These are phyloP conservation scores for Didymella arachidicola DNA, from an alignment of 2,329 filamentous ascomycete species.

Conservation along the genomic window DNA sequence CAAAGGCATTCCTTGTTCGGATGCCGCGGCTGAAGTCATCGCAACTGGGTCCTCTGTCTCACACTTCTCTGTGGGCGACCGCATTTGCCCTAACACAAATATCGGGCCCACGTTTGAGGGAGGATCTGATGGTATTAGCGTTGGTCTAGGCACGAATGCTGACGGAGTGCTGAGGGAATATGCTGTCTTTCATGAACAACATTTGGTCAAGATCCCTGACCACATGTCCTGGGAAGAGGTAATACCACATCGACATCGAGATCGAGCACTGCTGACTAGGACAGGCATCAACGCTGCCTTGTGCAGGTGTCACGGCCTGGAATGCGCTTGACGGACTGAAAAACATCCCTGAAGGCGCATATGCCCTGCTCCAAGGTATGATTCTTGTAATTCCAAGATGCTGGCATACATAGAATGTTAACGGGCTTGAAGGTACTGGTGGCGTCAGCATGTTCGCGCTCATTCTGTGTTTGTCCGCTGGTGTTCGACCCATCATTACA, in stretches of 20 bases:
- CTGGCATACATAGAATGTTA: neutral
- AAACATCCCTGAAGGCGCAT: slow-evolving; percentile 17
- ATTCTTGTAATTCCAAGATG: neutral
- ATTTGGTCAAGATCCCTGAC: slow-evolving; percentile 33
- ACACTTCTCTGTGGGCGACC: slow-evolving; percentile 33
- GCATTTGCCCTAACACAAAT: slow-evolving; percentile 28
- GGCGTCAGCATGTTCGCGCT: slow-evolving; percentile 52
- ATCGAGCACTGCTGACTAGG: neutral
- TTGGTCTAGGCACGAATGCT: slow-evolving; percentile 20
- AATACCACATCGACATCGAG: neutral
- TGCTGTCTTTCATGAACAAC: slow-evolving; percentile 35
- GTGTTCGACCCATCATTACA: slow-evolving; percentile 62
- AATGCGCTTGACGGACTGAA: slow-evolving; percentile 27
- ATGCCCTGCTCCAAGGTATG: slow-evolving; percentile 30
- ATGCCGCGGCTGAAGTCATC: slow-evolving; percentile 38
- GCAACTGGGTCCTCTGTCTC: slow-evolving; percentile 29
- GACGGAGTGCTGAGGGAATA: slow-evolving; percentile 37
- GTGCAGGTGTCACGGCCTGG: slow-evolving; percentile 39
- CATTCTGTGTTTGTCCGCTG: slow-evolving; percentile 34
- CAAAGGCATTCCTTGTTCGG: slow-evolving; percentile 33
- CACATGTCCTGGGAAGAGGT: slow-evolving; percentile 42
- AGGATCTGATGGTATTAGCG: slow-evolving; percentile 5
- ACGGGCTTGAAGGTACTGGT: slow-evolving; percentile 46
- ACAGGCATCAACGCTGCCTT: slow-evolving; percentile 33
- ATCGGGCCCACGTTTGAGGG: slow-evolving; percentile 25